Percentiles rank a stretch among this genome's conserved stretches.
Conservation (phyloP, 768 basidiomycete genomes). For the Gloeostereum incarnatum region DNA sequence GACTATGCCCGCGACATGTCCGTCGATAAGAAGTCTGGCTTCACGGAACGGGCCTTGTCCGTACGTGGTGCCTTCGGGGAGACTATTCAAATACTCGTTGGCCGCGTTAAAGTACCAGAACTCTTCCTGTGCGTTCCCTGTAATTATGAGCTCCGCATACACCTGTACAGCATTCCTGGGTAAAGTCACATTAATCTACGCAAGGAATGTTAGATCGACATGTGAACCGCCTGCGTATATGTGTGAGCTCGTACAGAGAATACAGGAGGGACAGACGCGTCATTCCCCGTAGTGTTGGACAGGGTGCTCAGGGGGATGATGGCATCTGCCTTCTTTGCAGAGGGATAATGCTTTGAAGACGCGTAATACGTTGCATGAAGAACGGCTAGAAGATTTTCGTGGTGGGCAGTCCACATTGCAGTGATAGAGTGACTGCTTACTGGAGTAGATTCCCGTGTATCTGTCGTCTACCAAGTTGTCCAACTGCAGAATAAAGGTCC, state of each 20-base stretch:
- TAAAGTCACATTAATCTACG: conserved; percentile 56
- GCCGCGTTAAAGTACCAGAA: conserved; percentile 76
- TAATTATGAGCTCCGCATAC: conserved; percentile 67
- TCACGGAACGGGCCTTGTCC: conserved; percentile 37
- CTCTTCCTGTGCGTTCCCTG: conserved; percentile 50
- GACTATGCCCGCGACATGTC: conserved; percentile 33
- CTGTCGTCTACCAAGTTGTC: conserved; percentile 56
- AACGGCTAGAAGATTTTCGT: conserved; percentile 34
- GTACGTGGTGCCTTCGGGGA: conserved; percentile 39
- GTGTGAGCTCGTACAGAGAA: conserved; percentile 42
- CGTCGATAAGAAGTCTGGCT: conserved; percentile 37
- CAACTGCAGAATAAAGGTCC: conserved; percentile 64
- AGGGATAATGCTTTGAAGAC: conserved; percentile 45
- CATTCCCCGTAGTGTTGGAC: conserved; percentile 52
- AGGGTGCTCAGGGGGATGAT: conserved; percentile 67
- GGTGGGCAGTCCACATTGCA: neutral
- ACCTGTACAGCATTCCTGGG: conserved; percentile 61
- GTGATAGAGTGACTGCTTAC: conserved; percentile 22
- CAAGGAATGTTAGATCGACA: conserved; percentile 2
- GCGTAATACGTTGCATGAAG: conserved; percentile 67
- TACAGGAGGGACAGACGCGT: conserved; percentile 66
- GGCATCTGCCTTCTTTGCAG: conserved; percentile 48
- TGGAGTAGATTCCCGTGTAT: conserved; percentile 61
- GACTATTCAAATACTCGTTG: conserved; percentile 42
- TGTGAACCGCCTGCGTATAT: neutral